Evolutionary conservation across 1,284 basidiomycete species (phyloP), one percentile per base, ranked within the genome.

Genomic region (Ustilago shanxiensis): DNA sequence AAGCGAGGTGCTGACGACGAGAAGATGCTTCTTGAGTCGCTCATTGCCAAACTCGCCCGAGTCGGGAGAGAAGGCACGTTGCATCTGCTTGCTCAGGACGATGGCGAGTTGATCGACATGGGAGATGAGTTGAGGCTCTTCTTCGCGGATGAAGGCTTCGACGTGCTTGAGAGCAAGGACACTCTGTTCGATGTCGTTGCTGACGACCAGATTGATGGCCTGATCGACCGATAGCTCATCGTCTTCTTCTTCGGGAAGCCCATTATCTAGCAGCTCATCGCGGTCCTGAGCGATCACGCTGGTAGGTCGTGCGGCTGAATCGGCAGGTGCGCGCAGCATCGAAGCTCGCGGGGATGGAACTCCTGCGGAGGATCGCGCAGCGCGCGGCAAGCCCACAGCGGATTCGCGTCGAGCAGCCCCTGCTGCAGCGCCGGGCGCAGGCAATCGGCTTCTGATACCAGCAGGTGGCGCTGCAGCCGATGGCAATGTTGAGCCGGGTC

Each of bases 131-230:
- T 66, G 59, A 13, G 73, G 66, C 49, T 73, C 69, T 16, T 61
- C 66, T 45, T 77, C 77, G 14, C 77, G 69, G 24, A 83, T 81
- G 45, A 79, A 73, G 2, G 62, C 83, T 72, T 37, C 83, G 60
- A 75, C 88, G 88, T 91, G 92, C 88, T 99, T 99, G 80, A 99
- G 88, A 0, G 94, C 94, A 65, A 96, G 93, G n/a, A 98, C 94
- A 80, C 94, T 93, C 52, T 92, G 90, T 29, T 90, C 88, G 0
- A 93, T 89, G 87, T 97, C 94, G 75, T 91, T 93, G 85, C 92
- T 94, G 62, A 94, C 88, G 58, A 95, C 93, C 39, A 75, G 77
- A 41, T 72, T 75, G 69, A 85, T 79, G 16, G 79, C 70, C 35
- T 80, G 80, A n/a, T 81, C 79, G 3, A 83, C 55, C 5, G 60